These are phyloP conservation scores for Diaporthe ilicicola DNA, from an alignment of 2,329 filamentous ascomycete genomes.

Conservation along the genomic window DNA sequence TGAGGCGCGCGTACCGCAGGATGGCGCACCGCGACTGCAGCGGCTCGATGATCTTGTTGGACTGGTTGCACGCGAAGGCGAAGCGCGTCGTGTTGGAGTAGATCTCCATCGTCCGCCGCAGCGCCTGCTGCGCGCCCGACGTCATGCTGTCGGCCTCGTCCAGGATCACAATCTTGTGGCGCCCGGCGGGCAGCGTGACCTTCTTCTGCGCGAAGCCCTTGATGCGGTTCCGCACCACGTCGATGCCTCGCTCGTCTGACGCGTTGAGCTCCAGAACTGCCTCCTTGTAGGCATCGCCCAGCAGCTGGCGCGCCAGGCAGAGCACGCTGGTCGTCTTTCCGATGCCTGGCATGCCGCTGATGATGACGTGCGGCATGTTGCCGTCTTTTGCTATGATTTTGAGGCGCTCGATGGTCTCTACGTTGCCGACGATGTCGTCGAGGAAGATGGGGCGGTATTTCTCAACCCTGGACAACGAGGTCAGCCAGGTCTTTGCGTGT, in stretches of 20 bases:
- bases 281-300: constrained; percentile 96
- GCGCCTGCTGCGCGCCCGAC: constrained; percentile 91
- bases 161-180: constrained; percentile 96
- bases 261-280: constrained; percentile 96
- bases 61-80: constrained; percentile 98
- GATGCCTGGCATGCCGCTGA: constrained; percentile 99
- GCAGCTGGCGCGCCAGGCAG: constrained; percentile 88
- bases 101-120: constrained; percentile 97
- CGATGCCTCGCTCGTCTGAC: constrained; percentile 94
- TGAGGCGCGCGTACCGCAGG: constrained; percentile 89
- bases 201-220: constrained; percentile 99
- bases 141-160: constrained; percentile 99
- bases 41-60: constrained; percentile 99
- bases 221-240: constrained; percentile 96
- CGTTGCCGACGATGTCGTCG: constrained; percentile 97
- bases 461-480: constrained; percentile 76
- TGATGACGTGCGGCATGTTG: constrained; percentile 99
- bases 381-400: constrained; percentile 99
- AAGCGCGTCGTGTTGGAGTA: constrained; percentile 97
- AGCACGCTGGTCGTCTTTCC: constrained; percentile 97
- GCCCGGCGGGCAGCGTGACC: constrained; percentile 87
- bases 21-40: constrained; percentile 97
- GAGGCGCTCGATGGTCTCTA: constrained; percentile 93
- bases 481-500: constrained; percentile 14
- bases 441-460: constrained; percentile 96